Conservation (phyloP, 805 yeast genomes). For the Pichia gijzeniarum region DNA sequence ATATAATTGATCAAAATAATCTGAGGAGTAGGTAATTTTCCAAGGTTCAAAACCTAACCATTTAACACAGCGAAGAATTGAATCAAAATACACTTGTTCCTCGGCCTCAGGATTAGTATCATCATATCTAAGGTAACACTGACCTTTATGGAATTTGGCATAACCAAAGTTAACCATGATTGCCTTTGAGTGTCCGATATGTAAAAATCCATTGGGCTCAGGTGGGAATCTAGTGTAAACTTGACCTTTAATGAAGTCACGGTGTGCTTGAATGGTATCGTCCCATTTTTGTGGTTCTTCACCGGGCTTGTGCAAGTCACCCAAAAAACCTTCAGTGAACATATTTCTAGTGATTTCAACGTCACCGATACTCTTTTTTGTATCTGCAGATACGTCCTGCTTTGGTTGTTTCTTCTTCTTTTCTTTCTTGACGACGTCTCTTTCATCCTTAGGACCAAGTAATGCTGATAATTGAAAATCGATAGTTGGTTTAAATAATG, state of each 20-base stretch:
- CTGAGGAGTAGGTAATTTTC: constrained; percentile 93
- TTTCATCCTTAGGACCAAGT: constrained; percentile 93
- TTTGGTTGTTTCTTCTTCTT: constrained; percentile 44
- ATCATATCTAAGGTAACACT: constrained; percentile 88
- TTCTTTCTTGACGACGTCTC: constrained; percentile 78
- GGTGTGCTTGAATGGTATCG: constrained; percentile 75
- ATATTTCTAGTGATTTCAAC: constrained; percentile 50
- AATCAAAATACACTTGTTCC: constrained; percentile 82
- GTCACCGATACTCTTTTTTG: constrained; percentile 3
- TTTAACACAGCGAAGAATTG: constrained; percentile 74
- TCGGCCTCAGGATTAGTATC: constrained; percentile 99
- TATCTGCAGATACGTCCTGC: not conserved
- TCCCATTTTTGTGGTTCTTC: constrained; percentile 89
- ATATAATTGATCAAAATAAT: constrained; percentile 86
- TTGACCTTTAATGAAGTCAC: constrained; percentile 68
- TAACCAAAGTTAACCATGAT: constrained; percentile 97
- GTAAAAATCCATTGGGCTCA: constrained; percentile 96
- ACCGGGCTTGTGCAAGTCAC: constrained; percentile 92
- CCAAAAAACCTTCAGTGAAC: constrained; percentile 94
- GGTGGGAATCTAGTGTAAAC: constrained; percentile 97
- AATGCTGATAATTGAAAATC: constrained; percentile 67
- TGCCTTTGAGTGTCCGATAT: constrained; percentile 97
- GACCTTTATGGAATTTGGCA: constrained; percentile 81
- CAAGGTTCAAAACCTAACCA: constrained; percentile 96
- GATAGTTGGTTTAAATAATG: constrained; percentile 77